A percentile compares a stretch with the other conserved stretches of the same genome.
phyloP scores from a whole-genome alignment of 2,329 filamentous ascomycete species.

The Claviceps spartinae region DNA sequence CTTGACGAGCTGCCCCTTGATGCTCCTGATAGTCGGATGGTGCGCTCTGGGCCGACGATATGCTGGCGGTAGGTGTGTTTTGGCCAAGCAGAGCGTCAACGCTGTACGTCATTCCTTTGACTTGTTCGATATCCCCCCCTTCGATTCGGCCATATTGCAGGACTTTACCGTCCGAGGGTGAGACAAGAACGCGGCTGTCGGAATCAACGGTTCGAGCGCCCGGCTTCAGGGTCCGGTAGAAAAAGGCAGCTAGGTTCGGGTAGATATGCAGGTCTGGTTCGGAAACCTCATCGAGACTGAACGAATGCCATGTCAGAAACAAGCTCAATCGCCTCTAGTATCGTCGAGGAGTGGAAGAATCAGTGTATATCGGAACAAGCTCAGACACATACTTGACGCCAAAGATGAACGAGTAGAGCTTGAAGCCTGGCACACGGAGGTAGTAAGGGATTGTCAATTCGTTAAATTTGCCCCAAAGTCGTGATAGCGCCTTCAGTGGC shows the following conservation, averaged over 20 bases:
- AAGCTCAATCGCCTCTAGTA: conserved; percentile 10
- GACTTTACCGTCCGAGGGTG: conserved; percentile 79
- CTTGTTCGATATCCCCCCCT: conserved; percentile 90
- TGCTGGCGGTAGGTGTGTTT: conserved; percentile 40
- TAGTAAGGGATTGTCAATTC: conserved; percentile 80
- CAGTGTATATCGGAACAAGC: conserved; percentile 9
- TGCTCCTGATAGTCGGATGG: conserved; percentile 11
- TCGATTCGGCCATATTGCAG: conserved; percentile 88
- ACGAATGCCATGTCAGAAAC: not conserved
- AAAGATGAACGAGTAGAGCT: conserved; percentile 79
- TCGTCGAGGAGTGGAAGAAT: conserved; percentile 4
- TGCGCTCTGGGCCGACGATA: conserved; percentile 19
- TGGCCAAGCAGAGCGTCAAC: conserved; percentile 82
- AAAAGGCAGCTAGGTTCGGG: conserved; percentile 90
- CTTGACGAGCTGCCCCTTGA: conserved; percentile 23
- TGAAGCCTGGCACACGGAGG: conserved; percentile 78
- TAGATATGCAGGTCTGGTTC: conserved; percentile 82
- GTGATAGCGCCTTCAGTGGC: conserved; percentile 78
- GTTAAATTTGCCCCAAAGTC: conserved; percentile 84
- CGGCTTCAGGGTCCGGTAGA: conserved; percentile 88
- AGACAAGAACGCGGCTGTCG: conserved; percentile 65
- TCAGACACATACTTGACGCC: conserved; percentile 53
- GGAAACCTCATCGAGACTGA: conserved; percentile 66
- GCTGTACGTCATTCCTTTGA: conserved; percentile 97
- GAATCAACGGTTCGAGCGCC: conserved; percentile 75